Evolutionary conservation across 2,329 filamentous ascomycete genomes (phyloP).

Genomic region (Talaromyces verruculosus): DNA sequence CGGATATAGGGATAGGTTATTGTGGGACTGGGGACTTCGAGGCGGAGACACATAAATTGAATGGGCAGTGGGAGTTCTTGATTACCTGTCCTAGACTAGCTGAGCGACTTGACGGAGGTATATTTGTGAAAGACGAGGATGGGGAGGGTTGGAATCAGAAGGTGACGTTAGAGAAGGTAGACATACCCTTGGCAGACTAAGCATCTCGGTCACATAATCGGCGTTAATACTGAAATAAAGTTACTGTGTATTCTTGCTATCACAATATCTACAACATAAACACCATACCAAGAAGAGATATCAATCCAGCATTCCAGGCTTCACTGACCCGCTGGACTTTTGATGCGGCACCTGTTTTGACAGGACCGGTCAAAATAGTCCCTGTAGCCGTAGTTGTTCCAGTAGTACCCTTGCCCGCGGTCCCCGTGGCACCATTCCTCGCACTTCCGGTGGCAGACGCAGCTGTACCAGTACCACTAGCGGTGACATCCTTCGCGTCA

Average conservation of each 20-base stretch:
- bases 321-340: not conserved
- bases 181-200: too few relatives aligned
- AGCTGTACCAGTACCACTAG: conserved; percentile 6
- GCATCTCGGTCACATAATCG: not conserved
- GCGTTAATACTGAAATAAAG: not conserved
- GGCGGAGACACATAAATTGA: not conserved
- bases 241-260: not conserved
- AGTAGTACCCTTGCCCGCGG: not conserved
- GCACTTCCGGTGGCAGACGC: not conserved
- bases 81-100: not conserved
- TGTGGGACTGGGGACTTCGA: too few relatives aligned
- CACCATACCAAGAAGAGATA: not conserved
- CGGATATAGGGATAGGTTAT: not conserved
- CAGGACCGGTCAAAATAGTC: not conserved
- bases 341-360: not conserved
- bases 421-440: not conserved
- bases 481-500: conserved; percentile 25
- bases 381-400: not conserved
- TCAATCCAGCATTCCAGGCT: not conserved
- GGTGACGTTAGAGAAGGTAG: not conserved
- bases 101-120: not conserved
- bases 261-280: not conserved
- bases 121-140: not conserved
- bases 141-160: not conserved
- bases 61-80: not conserved